Evolutionary conservation across 208 protist genomes (phyloP), one percentile per base, ranked within the genome.

Genomic region (Acanthamoeba rhysodes): DNA sequence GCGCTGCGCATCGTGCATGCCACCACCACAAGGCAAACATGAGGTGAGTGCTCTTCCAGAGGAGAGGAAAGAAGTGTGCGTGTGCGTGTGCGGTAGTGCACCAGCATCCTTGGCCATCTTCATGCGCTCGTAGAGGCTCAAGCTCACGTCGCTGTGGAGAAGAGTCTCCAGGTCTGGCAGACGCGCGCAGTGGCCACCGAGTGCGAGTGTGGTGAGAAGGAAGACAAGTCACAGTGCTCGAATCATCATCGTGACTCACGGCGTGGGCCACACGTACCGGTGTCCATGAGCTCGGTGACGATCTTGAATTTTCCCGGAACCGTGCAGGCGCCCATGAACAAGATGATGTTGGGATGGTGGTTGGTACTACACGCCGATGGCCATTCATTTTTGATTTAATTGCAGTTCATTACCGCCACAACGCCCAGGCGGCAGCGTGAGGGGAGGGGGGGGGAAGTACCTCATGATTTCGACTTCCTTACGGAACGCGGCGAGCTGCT

Each of bases 41-140:
- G 37, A 41, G 37, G 37, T 41, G 37, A 41, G 37, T 41, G 37
- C 37, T 41, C 37, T 41, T 41, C 37, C 37, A 41, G 37, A 41
- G 37, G 37, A 41, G 37, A 41, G 37, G 37, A 41, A 41, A 41
- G 37, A 4, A 5, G 64, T 70, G n/a, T 70, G n/a, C 4, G 37
- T 41, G 37, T 41, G 37, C 4, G 37, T 41, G 37, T 41, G 37
- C 4, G 2, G 37, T 41, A 9, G 14, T 0, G 34, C 16, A 45
- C 37, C 72, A 41, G 72, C 72, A 22, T 80, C 96, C 32, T 94
- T 92, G 2, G 96, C 90, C 96, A 97, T 96, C 45, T 82, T 66
- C 78, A 80, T 80, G 72, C 72, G 72, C 72, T 80, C 72, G 41
- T 80, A 80, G 72, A 80, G 72, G 20, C 37, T 80, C 12, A 80